Conservation (phyloP, 805 yeast genomes). For the Cyberlindnera galapagoensis region DNA sequence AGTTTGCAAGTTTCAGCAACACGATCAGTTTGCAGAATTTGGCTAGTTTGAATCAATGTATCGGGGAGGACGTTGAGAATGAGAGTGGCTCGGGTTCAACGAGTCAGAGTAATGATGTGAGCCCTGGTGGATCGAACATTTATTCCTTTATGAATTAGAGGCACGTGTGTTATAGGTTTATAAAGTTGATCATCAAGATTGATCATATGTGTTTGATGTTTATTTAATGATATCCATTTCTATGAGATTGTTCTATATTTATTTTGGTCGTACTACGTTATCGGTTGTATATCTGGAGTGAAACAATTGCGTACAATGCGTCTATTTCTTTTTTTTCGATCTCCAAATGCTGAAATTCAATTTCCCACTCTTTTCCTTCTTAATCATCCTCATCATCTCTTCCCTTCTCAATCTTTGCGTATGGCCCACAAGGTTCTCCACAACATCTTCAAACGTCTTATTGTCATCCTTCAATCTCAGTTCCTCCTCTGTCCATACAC, state of each 20-base stretch:
- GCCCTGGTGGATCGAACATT: no score
- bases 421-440: conserved; percentile 85
- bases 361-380: conserved; percentile 24
- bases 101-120: conserved; percentile 2
- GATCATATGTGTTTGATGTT: neutral
- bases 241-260: conserved; percentile 1
- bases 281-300: no score
- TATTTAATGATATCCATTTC: neutral
- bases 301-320: no score
- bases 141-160: conserved; percentile 11
- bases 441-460: conserved; percentile 75
- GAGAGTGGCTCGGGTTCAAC: neutral
- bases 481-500: conserved; percentile 48
- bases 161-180: no score
- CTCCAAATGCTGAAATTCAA: conserved; percentile 12
- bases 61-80: conserved; percentile 7
- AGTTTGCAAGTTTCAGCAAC: conserved; percentile 18
- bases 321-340: conserved; percentile 5
- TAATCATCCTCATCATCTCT: conserved; percentile 31
- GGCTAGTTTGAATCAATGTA: conserved; percentile 17
- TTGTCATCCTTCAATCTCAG: conserved; percentile 54
- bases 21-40: conserved; percentile 20
- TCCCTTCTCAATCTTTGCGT: conserved; percentile 70
- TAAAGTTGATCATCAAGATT: no score
- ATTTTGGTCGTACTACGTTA: neutral